Percentiles rank a stretch among this genome's conserved stretches.
These are phyloP conservation scores for Penicillium lividum DNA, from an alignment of 495 filamentous ascomycete genomes.

Conservation along the genomic window DNA sequence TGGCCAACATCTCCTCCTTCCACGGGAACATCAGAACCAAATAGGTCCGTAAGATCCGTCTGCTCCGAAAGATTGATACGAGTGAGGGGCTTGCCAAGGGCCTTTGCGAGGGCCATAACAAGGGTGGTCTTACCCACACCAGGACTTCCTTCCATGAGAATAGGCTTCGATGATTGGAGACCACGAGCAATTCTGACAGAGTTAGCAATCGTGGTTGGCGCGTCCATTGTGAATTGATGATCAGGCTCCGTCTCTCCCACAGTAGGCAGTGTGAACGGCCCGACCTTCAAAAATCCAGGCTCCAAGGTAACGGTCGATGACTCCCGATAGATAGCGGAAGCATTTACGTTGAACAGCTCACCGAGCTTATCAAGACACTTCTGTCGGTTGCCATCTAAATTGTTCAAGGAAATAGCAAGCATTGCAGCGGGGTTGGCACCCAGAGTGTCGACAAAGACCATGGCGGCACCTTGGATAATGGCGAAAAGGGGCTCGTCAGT, in stretches of 20 bases:
- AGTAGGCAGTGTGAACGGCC: slow-evolving; percentile 69
- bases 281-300: slow-evolving; percentile 57
- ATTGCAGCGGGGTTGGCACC: slow-evolving; percentile 91
- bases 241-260: slow-evolving; percentile 49
- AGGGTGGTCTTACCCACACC: slow-evolving; percentile 98
- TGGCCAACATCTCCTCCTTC: slow-evolving; percentile 84
- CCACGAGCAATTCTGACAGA: slow-evolving; percentile 87
- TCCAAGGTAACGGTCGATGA: slow-evolving; percentile 51
- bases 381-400: slow-evolving; percentile 60
- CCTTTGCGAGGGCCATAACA: slow-evolving; percentile 76
- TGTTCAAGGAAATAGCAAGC: slow-evolving; percentile 62
- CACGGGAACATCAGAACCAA: slow-evolving; percentile 94
- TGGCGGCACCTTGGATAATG: slow-evolving; percentile 83
- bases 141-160: slow-evolving; percentile 91
- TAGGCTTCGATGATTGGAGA: slow-evolving; percentile 85
- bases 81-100: slow-evolving; percentile 76
- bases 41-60: slow-evolving; percentile 95
- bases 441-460: slow-evolving; percentile 93
- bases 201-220: slow-evolving; percentile 87
- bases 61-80: slow-evolving; percentile 97
- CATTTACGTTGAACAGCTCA: slow-evolving; percentile 62
- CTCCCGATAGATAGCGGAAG: slow-evolving; percentile 61
- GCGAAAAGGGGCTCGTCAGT: slow-evolving; percentile 53
- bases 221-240: slow-evolving; percentile 72
- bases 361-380: slow-evolving; percentile 73